These are phyloP conservation scores for Xerocomellus chrysenteron DNA, from an alignment of 768 basidiomycete genomes.

Conservation along the genomic window DNA sequence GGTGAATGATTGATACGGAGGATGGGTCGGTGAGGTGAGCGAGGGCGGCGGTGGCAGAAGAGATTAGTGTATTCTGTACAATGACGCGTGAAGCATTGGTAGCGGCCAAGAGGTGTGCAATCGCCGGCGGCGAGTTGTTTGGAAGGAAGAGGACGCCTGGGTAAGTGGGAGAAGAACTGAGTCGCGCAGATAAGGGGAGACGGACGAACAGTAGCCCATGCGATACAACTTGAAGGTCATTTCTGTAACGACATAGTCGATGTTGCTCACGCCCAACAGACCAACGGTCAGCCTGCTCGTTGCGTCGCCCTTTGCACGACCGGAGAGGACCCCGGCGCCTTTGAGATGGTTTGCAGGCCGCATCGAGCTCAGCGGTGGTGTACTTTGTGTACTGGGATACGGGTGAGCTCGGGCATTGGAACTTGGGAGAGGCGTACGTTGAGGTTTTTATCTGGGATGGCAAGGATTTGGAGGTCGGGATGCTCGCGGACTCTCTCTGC, in stretches of 20 bases:
- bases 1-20: conserved; percentile 23
- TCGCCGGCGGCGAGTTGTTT: conserved; percentile 46
- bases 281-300: conserved; percentile 27
- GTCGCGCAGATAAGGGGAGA: background rate
- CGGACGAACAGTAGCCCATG: conserved; percentile 31
- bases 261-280: conserved; percentile 27
- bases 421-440: conserved; percentile 7
- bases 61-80: conserved; percentile 16
- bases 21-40: conserved; percentile 15
- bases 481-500: conserved; percentile 15
- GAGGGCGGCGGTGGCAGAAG: conserved; percentile 18
- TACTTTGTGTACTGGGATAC: conserved; percentile 23
- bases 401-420: background rate
- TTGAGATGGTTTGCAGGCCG: conserved; percentile 22
- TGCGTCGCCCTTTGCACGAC: conserved; percentile 25
- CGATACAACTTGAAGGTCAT: conserved; percentile 23
- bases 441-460: conserved; percentile 26
- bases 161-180: background rate
- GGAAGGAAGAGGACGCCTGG: conserved; percentile 36
- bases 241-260: conserved; percentile 27
- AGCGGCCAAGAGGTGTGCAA: conserved; percentile 41
- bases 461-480: conserved; percentile 23
- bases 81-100: conserved; percentile 24
- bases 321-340: conserved; percentile 16
- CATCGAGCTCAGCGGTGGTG: conserved; percentile 25